Percentiles rank a stretch among this genome's conserved stretches.
Evolutionary conservation across 176 grass and related monocot genomes (phyloP).

Genomic region (Raddia guianensis): DNA sequence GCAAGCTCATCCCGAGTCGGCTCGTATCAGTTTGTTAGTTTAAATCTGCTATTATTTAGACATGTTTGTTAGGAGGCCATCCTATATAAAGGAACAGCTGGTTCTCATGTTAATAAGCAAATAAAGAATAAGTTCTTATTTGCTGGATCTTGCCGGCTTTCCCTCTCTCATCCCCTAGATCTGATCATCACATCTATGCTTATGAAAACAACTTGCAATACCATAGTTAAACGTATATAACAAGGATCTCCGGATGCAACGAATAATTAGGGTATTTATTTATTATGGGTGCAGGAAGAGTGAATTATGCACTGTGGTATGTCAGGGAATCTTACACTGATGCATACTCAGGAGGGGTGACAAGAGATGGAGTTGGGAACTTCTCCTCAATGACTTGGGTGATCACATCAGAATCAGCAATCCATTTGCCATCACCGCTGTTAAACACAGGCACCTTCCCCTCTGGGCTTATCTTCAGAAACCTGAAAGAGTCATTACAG

Average conservation of each 20-base stretch:
- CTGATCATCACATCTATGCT: not conserved
- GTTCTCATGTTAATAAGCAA: too few species aligned
- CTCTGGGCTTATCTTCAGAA: conserved; percentile 77
- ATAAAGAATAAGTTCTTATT: too few species aligned
- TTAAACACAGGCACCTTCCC: conserved; percentile 90
- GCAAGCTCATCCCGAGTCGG: too few species aligned
- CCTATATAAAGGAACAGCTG: too few species aligned
- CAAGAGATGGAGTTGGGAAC: conserved; percentile 68
- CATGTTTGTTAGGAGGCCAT: too few species aligned
- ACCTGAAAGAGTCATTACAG: conserved; percentile 50
- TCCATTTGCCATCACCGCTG: conserved; percentile 65
- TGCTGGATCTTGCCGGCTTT: too few species aligned
- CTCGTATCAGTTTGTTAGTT: too few species aligned
- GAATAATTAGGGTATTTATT: not conserved
- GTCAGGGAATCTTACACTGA: conserved; percentile 51
- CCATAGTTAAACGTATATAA: not conserved
- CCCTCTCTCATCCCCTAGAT: too few species aligned
- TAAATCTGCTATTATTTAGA: too few species aligned
- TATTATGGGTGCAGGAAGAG: not conserved
- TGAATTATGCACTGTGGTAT: not conserved
- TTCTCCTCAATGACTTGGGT: conserved; percentile 81
- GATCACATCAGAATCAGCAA: conserved; percentile 87
- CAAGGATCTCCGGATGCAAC: not conserved
- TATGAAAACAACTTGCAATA: not conserved
- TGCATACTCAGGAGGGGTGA: conserved; percentile 66